phyloP scores from a whole-genome alignment of 768 basidiomycete genomes.

The Chalciporus piperatus region DNA sequence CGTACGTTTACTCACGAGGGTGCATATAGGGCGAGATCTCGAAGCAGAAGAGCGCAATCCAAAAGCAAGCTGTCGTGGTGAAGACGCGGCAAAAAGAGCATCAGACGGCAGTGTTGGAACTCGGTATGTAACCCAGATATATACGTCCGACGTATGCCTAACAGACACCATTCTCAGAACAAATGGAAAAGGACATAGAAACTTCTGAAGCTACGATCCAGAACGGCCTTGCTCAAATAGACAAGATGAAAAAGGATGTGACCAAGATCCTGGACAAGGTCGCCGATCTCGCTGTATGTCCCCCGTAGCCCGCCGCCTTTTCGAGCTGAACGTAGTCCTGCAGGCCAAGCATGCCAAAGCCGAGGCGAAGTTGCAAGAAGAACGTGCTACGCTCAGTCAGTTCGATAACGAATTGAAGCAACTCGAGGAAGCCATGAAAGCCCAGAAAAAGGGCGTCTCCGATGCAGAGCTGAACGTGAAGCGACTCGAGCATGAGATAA shows the following conservation, averaged over 20 bases:
- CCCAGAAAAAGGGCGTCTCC: conserved; percentile 67
- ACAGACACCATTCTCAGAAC: conserved; percentile 12
- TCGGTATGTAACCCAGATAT: conserved; percentile 52
- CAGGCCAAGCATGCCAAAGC: conserved; percentile 62
- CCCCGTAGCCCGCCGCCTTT: background rate
- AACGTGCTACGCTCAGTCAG: conserved; percentile 80
- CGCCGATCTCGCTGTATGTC: conserved; percentile 21
- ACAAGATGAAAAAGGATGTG: conserved; percentile 60
- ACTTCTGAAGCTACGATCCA: conserved; percentile 19
- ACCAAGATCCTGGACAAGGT: conserved; percentile 53
- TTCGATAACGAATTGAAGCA: conserved; percentile 88
- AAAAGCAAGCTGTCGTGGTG: conserved; percentile 76
- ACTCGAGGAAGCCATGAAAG: conserved; percentile 78
- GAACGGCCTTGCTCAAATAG: conserved; percentile 42
- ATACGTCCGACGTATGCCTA: background rate
- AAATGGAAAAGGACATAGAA: conserved; percentile 31
- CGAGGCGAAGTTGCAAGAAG: conserved; percentile 72
- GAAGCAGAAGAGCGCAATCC: conserved; percentile 75
- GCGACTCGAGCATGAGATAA: conserved; percentile 69
- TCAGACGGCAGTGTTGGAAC: conserved; percentile 82
- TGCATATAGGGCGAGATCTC: conserved; percentile 59
- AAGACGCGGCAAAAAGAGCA: conserved; percentile 89
- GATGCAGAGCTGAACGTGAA: conserved; percentile 66
- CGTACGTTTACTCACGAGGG: background rate
- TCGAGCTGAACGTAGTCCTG: background rate